Evolutionary conservation across 2,329 filamentous ascomycete species (phyloP), one percentile per base, ranked within the genome.

Genomic region (Colletotrichum horii): DNA sequence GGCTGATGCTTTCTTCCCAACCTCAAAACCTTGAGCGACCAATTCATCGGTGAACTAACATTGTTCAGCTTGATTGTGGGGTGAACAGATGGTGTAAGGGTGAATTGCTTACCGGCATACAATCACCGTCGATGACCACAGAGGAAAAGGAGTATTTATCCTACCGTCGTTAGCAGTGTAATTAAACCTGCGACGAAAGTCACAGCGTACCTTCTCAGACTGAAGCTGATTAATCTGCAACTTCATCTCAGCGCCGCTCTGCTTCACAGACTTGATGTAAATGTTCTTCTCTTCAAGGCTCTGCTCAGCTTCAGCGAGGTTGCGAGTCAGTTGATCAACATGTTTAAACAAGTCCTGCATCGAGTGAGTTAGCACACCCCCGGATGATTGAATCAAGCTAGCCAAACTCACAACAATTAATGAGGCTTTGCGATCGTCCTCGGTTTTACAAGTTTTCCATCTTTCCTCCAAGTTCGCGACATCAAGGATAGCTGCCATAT

Each of bases 121-220:
- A 81, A 70, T 86, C 84, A 6, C 84, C 84, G 76, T 85, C 84
- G 70, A 86, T 80, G 19, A 86, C 71, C 56, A 85, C 83, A 12
- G 80, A 81, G 69, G 81, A 81, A 78, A 82, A 85, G 73, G 62
- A 75, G 22, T 80, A 74, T 16, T 75, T 76, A 56, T 77, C 76
- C 80, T 81, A 36, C 15, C 12, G 11, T 34, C 4, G 52, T 75
- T 4, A 75, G 43, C 36, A 3, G 9, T 9, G 30, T 22, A 3
- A 7, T 43, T 19, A 43, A 19, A 43, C 19, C 22, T 26, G 28
- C 7, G 11, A n/a, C 8, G 5, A 56, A 28, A 19, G n/a, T 9
- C 43, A 12, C 1, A 22, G 2, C 8, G 9, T 14, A 67, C 72
- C 22, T 67, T 73, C 12, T 73, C 61, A 3, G 55, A 34, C 22